phyloP scores from a whole-genome alignment of 2,329 filamentous ascomycete species.

The Epichloe gansuensis region DNA sequence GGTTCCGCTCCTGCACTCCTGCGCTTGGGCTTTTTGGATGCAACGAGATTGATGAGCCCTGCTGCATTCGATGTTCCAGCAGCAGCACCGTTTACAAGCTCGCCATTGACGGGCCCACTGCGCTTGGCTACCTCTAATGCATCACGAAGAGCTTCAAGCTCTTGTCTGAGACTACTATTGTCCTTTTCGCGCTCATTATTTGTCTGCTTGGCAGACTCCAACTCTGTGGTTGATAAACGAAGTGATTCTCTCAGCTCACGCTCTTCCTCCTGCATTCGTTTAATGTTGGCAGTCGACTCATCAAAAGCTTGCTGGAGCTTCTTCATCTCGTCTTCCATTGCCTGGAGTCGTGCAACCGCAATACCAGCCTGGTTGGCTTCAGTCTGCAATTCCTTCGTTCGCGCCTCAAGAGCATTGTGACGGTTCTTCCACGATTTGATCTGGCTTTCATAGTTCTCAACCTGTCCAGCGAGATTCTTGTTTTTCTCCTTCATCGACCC shows the following conservation, averaged over 20 bases:
- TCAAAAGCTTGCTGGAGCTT: conserved; percentile 80
- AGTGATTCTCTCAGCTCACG: conserved; percentile 73
- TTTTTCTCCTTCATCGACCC: conserved; percentile 91
- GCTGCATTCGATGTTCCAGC: conserved; percentile 41
- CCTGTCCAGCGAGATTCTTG: conserved; percentile 73
- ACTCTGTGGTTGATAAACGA: conserved; percentile 62
- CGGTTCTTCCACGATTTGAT: conserved; percentile 92
- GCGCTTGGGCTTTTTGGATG: conserved; percentile 93
- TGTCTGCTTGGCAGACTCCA: conserved; percentile 65
- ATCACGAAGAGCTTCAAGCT: conserved; percentile 81
- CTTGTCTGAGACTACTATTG: conserved; percentile 73
- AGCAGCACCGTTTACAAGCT: conserved; percentile 26
- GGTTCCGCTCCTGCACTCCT: conserved; percentile 81
- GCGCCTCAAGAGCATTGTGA: conserved; percentile 77
- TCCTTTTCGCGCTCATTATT: conserved; percentile 71
- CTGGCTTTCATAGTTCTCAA: conserved; percentile 92
- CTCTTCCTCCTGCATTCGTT: conserved; percentile 90
- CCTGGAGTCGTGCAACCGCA: conserved; percentile 74
- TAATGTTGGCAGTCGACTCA: conserved; percentile 81
- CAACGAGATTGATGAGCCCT: conserved; percentile 91
- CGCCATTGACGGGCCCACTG: conserved; percentile 60
- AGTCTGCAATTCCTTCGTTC: conserved; percentile 85
- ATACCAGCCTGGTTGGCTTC: conserved; percentile 98
- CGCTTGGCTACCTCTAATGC: conserved; percentile 81
- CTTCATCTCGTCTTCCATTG: conserved; percentile 92